These are phyloP conservation scores for Dentipellis fragilis DNA, from an alignment of 768 basidiomycete genomes.

Conservation along the genomic window DNA sequence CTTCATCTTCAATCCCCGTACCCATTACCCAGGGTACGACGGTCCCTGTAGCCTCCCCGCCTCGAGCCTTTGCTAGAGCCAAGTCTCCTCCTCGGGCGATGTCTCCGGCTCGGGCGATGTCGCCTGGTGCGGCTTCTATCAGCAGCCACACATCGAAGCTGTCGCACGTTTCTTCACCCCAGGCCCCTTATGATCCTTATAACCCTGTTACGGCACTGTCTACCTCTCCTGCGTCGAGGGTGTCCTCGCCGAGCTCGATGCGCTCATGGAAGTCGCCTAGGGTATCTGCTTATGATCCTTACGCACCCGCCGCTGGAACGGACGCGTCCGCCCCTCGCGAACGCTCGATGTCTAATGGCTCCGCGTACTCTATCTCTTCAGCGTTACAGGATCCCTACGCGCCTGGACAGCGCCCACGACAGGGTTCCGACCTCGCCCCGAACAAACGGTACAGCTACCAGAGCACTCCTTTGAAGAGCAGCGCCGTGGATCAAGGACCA, in stretches of 20 bases:
- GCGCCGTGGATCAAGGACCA: conserved; percentile 7
- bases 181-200: conserved; percentile 11
- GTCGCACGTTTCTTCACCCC: neutral
- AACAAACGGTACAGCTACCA: conserved; percentile 1
- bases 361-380: conserved; percentile 26
- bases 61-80: neutral
- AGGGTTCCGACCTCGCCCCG: conserved; percentile 1
- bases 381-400: conserved; percentile 24
- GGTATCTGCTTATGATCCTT: conserved; percentile 12
- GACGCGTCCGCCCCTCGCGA: conserved; percentile 3
- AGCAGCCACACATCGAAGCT: neutral
- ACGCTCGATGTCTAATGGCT: conserved; percentile 37
- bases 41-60: neutral
- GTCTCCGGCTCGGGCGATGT: neutral
- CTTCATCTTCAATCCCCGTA: neutral
- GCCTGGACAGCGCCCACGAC: conserved; percentile 22
- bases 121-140: neutral
- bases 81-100: neutral
- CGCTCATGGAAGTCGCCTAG: conserved; percentile 9
- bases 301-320: conserved; percentile 5
- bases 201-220: conserved; percentile 14
- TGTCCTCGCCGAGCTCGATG: conserved; percentile 14
- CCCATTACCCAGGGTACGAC: neutral
- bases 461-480: neutral
- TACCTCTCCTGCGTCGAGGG: conserved; percentile 5